Evolutionary conservation across 805 yeast genomes (phyloP).

Genomic region (Kodamaea kaohsiungensis): DNA sequence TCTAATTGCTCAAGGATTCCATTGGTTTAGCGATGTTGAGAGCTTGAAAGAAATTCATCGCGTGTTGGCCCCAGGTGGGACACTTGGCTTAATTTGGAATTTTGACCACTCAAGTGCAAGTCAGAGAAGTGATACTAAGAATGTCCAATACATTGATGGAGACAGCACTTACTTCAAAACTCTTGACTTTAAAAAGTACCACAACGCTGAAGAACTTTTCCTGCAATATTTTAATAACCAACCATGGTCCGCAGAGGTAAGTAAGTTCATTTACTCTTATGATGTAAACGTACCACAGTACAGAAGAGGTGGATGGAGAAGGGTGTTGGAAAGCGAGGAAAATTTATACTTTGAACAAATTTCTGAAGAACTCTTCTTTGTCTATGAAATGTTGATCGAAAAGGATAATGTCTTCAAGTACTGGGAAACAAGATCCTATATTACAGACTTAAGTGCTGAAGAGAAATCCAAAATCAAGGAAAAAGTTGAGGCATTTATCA

Average conservation of each 20-base stretch:
- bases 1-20: conserved; percentile 62
- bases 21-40: conserved; percentile 59
- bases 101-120: conserved; percentile 37
- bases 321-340: conserved; percentile 27
- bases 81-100: conserved; percentile 61
- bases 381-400: conserved; percentile 29
- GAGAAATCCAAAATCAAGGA: conserved; percentile 34
- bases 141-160: conserved; percentile 6
- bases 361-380: conserved; percentile 31
- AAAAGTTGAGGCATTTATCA: conserved; percentile 31
- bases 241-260: conserved; percentile 40
- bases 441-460: conserved; percentile 43
- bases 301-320: conserved; percentile 49
- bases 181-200: conserved; percentile 4
- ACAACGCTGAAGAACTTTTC: conserved; percentile 12
- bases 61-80: conserved; percentile 49
- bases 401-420: conserved; percentile 44
- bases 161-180: conserved; percentile 7
- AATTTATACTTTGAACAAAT: conserved; percentile 36
- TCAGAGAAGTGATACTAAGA: conserved; percentile 2
- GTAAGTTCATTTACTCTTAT: conserved; percentile 32
- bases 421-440: conserved; percentile 58
- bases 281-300: conserved; percentile 59
- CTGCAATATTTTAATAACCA: conserved; percentile 20
- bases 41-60: conserved; percentile 52